Evolutionary conservation across 192 early-diverging fungal species (phyloP).

Genomic region (Chytriomyces confervae): DNA sequence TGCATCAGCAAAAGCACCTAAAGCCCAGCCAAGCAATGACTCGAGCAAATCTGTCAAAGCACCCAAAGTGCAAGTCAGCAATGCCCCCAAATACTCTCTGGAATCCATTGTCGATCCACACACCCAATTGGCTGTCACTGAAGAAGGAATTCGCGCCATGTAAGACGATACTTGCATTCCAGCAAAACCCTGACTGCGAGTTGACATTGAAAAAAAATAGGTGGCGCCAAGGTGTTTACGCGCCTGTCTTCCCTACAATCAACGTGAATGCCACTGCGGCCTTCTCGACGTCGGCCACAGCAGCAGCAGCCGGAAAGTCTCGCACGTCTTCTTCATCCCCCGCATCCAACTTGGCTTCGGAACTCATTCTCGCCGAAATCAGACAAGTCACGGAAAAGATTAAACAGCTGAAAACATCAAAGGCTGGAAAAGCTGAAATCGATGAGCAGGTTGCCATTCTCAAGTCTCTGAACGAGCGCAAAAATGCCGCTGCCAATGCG

Average conservation of each 20-base stretch:
- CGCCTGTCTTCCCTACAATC: background rate
- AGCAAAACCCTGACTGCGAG: background rate
- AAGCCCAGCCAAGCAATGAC: background rate
- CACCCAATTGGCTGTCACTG: background rate
- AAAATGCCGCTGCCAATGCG: conserved; percentile 52
- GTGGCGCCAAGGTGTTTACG: background rate
- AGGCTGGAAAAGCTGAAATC: conserved; percentile 64
- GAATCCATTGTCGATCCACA: background rate
- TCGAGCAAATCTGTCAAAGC: background rate
- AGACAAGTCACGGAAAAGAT: conserved; percentile 26
- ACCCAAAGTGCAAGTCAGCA: background rate
- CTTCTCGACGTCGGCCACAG: background rate
- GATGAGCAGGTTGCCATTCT: conserved; percentile 64
- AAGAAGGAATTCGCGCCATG: background rate
- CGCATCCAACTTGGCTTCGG: background rate
- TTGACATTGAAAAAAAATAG: background rate
- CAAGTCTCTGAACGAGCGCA: conserved; percentile 67
- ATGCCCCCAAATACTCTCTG: background rate
- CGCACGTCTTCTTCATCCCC: background rate
- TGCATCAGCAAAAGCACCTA: background rate
- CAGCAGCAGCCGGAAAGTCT: background rate
- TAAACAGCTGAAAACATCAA: conserved; percentile 60
- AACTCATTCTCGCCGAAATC: conserved; percentile 2
- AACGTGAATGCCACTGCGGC: background rate
- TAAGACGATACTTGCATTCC: background rate